Evolutionary conservation across 306 rosid genomes (phyloP).

Genomic region (Rosa multiflora): DNA sequence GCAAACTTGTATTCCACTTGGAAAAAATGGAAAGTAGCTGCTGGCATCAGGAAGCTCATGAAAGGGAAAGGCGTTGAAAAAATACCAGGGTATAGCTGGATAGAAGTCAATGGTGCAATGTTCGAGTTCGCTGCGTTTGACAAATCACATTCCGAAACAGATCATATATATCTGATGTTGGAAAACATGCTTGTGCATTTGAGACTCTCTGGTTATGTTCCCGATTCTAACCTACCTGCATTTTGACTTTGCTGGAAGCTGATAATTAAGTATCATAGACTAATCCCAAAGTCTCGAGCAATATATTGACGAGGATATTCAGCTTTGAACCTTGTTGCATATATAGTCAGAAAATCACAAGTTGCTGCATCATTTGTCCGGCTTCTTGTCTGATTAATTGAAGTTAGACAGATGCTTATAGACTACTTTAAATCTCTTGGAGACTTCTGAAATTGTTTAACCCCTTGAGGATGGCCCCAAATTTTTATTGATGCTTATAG

Average conservation of each 20-base stretch:
- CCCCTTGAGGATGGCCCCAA: neutral
- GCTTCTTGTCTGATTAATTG: neutral
- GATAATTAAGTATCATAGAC: neutral
- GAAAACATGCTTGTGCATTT: slow-evolving; percentile 27
- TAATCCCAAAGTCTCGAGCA: neutral
- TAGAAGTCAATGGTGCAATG: slow-evolving; percentile 30
- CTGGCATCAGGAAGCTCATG: slow-evolving; percentile 30
- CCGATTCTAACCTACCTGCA: slow-evolving; percentile 16
- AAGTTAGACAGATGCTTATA: neutral
- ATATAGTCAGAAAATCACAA: neutral
- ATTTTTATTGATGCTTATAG: neutral
- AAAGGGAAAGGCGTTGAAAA: slow-evolving; percentile 22
- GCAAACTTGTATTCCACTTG: slow-evolving; percentile 65
- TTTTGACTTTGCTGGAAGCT: slow-evolving; percentile 23
- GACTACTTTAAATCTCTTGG: neutral
- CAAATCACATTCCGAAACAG: slow-evolving; percentile 29
- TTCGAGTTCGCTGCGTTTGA: slow-evolving; percentile 27
- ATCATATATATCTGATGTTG: slow-evolving; percentile 26
- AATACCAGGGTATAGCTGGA: slow-evolving; percentile 34
- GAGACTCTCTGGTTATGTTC: slow-evolving; percentile 21
- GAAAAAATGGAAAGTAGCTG: slow-evolving; percentile 64
- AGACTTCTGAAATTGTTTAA: neutral
- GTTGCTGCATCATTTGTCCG: neutral
- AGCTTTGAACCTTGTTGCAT: neutral
- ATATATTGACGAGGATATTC: neutral